These are phyloP conservation scores for Saccharomycopsis babjevae DNA, from an alignment of 805 yeast species.

Conservation along the genomic window DNA sequence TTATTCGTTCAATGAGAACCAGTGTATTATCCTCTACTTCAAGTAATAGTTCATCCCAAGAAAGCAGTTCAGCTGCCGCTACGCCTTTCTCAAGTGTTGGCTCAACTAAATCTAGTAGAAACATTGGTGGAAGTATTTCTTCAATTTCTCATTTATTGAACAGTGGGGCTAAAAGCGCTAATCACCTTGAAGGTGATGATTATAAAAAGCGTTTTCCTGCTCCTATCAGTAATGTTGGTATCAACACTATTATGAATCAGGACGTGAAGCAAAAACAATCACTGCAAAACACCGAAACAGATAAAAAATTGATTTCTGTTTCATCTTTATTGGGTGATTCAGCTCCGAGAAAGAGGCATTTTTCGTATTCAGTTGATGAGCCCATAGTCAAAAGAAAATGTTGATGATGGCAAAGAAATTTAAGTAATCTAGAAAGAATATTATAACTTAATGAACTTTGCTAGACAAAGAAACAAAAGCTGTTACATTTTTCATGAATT, in stretches of 20 bases:
- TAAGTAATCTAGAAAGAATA: neutral
- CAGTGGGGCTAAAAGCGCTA: neutral
- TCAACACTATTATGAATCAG: neutral
- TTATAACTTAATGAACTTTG: neutral
- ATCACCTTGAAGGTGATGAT: neutral
- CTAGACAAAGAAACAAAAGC: too few species aligned
- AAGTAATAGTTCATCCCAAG: neutral
- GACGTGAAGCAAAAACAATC: neutral
- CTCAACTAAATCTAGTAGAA: constrained; percentile 5
- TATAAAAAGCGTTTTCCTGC: neutral
- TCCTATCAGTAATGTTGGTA: neutral
- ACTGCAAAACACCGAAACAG: neutral
- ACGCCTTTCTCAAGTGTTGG: constrained; percentile 10
- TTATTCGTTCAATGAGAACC: neutral
- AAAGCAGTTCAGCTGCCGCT: neutral
- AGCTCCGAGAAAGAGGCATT: neutral
- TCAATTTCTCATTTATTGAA: constrained; percentile 14
- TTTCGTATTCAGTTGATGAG: neutral
- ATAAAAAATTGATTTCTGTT: neutral
- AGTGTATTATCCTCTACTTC: constrained; percentile 8
- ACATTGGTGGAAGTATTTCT: constrained; percentile 10
- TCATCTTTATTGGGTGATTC: neutral
- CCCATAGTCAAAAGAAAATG: neutral
- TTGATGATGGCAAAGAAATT: neutral
- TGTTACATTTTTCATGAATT: too few species aligned